These are phyloP conservation scores for Blepharisma undulans DNA, from an alignment of 169 alveolate genomes.

Conservation along the genomic window DNA sequence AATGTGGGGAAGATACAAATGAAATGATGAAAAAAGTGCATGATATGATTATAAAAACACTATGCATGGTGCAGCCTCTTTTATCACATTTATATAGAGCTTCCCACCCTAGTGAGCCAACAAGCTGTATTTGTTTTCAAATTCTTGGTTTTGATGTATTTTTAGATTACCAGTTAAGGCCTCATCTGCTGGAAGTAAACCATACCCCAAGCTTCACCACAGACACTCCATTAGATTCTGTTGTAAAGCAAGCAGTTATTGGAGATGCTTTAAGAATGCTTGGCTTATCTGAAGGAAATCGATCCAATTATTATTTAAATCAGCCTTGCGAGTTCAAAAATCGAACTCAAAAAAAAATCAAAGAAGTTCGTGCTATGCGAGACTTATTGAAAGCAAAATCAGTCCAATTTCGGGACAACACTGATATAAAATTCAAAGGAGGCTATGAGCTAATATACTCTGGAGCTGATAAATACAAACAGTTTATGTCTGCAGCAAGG, in stretches of 20 bases:
- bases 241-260: conserved; percentile 72
- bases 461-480: conserved; percentile 51
- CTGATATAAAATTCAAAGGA: conserved; percentile 53
- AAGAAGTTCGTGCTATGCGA: not conserved
- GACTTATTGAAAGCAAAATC: not conserved
- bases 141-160: conserved; percentile 85
- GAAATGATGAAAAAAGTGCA: conserved; percentile 68
- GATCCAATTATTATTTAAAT: not conserved
- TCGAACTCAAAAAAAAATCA: not conserved
- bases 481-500: conserved; percentile 51
- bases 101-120: conserved; percentile 80
- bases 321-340: not conserved
- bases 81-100: conserved; percentile 84
- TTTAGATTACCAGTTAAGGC: conserved; percentile 75
- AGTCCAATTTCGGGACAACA: not conserved
- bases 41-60: conserved; percentile 82
- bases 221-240: conserved; percentile 76
- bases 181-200: conserved; percentile 86
- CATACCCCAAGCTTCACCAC: conserved; percentile 84
- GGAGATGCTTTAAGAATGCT: conserved; percentile 74
- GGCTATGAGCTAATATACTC: conserved; percentile 86
- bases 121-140: conserved; percentile 87
- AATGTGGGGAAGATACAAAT: conserved; percentile 74
- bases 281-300: conserved; percentile 17
- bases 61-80: conserved; percentile 80